phyloP scores from a whole-genome alignment of 1,284 basidiomycete genomes.

The Trichosporon ovoides region DNA sequence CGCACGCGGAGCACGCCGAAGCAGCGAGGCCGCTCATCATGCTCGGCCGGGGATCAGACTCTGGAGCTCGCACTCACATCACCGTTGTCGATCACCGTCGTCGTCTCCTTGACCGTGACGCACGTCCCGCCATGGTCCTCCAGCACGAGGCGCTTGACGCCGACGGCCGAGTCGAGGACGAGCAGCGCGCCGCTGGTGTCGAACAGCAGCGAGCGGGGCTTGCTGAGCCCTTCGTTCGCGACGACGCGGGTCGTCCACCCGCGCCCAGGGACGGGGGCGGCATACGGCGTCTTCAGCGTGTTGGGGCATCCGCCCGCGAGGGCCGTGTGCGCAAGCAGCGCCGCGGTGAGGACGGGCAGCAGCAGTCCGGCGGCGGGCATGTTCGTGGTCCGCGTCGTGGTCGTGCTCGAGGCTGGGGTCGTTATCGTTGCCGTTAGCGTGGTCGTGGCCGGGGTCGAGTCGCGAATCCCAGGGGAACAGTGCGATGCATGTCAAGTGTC shows the following conservation, averaged over 20 bases:
- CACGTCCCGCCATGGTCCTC: slow-evolving; percentile 13
- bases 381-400: too few species aligned
- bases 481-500: too few species aligned
- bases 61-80: slow-evolving; percentile 3
- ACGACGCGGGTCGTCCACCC: slow-evolving; percentile 8
- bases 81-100: neutral
- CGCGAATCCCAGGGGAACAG: too few species aligned
- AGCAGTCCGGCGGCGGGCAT: neutral
- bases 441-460: too few species aligned
- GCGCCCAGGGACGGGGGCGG: neutral
- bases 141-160: slow-evolving; percentile 7
- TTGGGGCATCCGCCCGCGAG: slow-evolving; percentile 7
- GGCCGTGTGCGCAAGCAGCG: neutral
- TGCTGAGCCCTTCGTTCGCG: neutral
- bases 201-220: slow-evolving; percentile 13
- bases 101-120: neutral
- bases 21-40: too few species aligned
- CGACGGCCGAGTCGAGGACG: slow-evolving; percentile 5
- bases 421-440: too few species aligned
- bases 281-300: slow-evolving; percentile 1
- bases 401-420: too few species aligned
- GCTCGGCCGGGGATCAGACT: too few species aligned
- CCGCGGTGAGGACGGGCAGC: neutral
- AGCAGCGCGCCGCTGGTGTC: slow-evolving; percentile 9
- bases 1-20: too few species aligned